Evolutionary conservation across 768 basidiomycete genomes (phyloP), one percentile per base, ranked within the genome.

Genomic region (Lactarius indigo): DNA sequence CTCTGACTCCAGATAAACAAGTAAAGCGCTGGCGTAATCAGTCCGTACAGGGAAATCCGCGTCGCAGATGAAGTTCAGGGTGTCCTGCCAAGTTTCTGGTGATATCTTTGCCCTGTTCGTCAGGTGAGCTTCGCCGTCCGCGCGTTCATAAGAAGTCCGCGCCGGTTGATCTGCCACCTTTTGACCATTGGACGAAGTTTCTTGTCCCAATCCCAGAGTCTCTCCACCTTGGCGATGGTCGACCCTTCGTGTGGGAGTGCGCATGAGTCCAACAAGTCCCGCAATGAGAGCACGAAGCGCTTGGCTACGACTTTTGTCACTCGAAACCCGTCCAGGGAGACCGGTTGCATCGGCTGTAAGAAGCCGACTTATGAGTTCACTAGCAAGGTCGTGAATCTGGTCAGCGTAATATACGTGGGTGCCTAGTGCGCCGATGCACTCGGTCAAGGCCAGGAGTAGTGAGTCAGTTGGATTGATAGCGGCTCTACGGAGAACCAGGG

Each of bases 321-420:
- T 77, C 15, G 72, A 74, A 15, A 74, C 75, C 65, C 73, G 78
- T 10, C 79, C 79, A 0, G 81, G 72, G 3, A 85, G 73, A 8
- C 88, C 88, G 70, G 86, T 88, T 3, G 84, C 79, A 71, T 95
- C 90, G 30, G 95, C 77, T 3, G 85, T 79, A 5, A 87, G 80
- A 18, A 97, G 82, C 20, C 93, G 87, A 68, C 83, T 84, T 50
- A 94, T 85, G 55, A 96, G 78, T 75, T 96, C 95, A 63, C 87
- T 88, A 1, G 92, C 87, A 54, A 97, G 85, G 73, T 97, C 96
- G 73, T 94, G 92, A 59, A 95, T 93, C 77, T 98, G 96, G 76
- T 97, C 96, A 44, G 93, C 90, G 74, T 98, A 98, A 79, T 97
- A 96, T 62, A 96, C 87, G 73, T 96, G 94, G 13, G 90, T 87